Evolutionary conservation across 768 basidiomycete species (phyloP), one percentile per base, ranked within the genome.

Genomic region (Butyriboletus loyo): DNA sequence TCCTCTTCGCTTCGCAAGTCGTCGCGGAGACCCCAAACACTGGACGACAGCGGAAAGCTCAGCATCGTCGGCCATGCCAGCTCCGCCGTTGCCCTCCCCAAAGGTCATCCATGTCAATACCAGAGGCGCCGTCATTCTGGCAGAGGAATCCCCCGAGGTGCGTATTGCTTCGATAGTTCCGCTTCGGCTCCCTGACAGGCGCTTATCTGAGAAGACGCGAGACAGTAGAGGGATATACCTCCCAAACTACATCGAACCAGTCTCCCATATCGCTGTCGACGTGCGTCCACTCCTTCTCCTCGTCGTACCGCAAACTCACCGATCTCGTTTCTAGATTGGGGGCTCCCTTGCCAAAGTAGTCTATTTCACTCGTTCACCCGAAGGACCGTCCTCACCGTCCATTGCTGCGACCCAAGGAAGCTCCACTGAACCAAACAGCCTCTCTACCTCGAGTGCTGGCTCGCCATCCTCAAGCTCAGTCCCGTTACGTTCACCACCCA

Each of bases 301-400:
- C 19, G 17, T 54, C 40, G 39, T 46, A 43, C 15, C 9, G 24
- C 32, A n/a, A 30, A 35, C 6, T 14, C 27, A 59, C 31, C 14
- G 52, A 36, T 31, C 24, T 37, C 32, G 28, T 46, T 41, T 63
- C 49, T 63, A 98, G 95, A 88, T 98, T 66, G 97, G 97, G 25
- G 97, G 97, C 38, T 97, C 95, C 13, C 75, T 99, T 14, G 96
- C 95, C 55, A 99, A 99, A 72, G 91, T 99, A 46, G 92, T 97
- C 61, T 99, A 98, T 74, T 98, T 98, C 71, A 98, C 96, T 40
- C 88, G 97, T 44, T 93, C 94, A 8, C 86, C 89, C 4, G 86
- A 89, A 50, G 87, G 88, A 4, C 87, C 87, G n/a, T 77, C 83
- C 28, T 88, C 91, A 7, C 88, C 91, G 7, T 85, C 87, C 13